These are phyloP conservation scores for Lachnellula hyalina DNA, from an alignment of 2,329 filamentous ascomycete genomes.

Conservation along the genomic window DNA sequence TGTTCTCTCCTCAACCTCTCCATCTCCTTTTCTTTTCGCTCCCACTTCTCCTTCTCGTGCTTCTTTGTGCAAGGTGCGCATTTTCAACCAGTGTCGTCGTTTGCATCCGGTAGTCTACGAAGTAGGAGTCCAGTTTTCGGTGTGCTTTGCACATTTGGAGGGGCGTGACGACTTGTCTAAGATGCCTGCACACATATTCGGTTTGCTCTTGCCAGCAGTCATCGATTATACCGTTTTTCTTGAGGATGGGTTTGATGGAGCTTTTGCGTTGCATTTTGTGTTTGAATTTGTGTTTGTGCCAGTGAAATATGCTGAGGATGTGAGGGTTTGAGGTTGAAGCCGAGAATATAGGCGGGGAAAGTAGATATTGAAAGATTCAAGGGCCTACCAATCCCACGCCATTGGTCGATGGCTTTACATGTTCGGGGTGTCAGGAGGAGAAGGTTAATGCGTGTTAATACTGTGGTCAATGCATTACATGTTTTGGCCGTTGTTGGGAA, in stretches of 20 bases:
- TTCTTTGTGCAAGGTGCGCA: not conserved
- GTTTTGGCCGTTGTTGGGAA: too few species aligned
- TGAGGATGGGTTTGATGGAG: not conserved
- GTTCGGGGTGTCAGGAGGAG: too few species aligned
- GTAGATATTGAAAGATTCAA: too few species aligned
- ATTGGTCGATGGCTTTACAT: too few species aligned
- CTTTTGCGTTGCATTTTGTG: not conserved
- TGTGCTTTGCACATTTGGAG: not conserved
- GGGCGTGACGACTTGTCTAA: not conserved
- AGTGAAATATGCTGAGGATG: not conserved
- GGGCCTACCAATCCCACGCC: too few species aligned
- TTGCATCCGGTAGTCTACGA: not conserved
- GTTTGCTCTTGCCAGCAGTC: not conserved
- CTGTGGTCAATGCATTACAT: too few species aligned
- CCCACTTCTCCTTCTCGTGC: not conserved
- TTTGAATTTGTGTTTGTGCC: not conserved
- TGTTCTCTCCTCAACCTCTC: not conserved
- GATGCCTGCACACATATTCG: not conserved
- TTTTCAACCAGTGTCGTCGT: not conserved
- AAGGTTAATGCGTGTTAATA: too few species aligned
- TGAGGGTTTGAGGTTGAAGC: not conserved
- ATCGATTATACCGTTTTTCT: constrained; percentile 1
- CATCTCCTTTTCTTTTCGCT: not conserved
- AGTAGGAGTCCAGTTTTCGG: not conserved
- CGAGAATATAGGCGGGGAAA: not conserved